Base-by-base conservation (phyloP, 2,329 filamentous ascomycete genomes). In the Paecilomyces niveus region DNA sequence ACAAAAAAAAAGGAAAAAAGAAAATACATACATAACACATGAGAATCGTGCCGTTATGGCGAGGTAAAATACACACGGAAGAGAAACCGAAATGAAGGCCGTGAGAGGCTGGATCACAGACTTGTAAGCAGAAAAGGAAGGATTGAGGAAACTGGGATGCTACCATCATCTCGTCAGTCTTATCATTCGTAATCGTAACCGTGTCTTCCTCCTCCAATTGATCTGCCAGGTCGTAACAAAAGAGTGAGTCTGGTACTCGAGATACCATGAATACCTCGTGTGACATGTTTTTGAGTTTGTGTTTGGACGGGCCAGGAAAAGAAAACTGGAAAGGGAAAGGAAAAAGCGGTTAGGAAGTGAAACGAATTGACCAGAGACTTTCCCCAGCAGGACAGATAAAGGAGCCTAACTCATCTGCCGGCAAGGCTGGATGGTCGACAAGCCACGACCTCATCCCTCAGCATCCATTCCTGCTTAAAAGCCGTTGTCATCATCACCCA, bases 401-500 rank as follows among this genome's bases (percentile, higher is more conserved):
- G 15, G 35, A 39, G 35, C 15, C 8, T 18, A 18, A 18, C n/a
- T 45, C 39, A n/a, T 8, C 39, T 45, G 39, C 21, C 39, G 39
- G 39, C 39, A 10, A 45, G 39, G n/a, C 39, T 6, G n/a, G n/a
- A 45, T 45, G n/a, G n/a, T 8, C 21, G 3, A 45, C 39, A 45
- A 45, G 39, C 39, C 39, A 45, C 26, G 39, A 18, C n/a, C 39
- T 18, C 39, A 45, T 45, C 39, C 15, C 39, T 18, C 39, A 45
- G n/a, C 5, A 9, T 45, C 15, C 39, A 45, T 45, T 6, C n/a
- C 39, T 8, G 5, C 8, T 18, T 45, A 45, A 45, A 45, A 45
- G 39, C n/a, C 39, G 2, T 45, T 18, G 55, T 73, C 68, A 7
- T 77, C 72, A 62, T 74, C 73, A 29, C 72, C 76, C 62, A 80